Base-by-base conservation (phyloP, 495 filamentous ascomycete genomes). In the Penicillium daleae region DNA sequence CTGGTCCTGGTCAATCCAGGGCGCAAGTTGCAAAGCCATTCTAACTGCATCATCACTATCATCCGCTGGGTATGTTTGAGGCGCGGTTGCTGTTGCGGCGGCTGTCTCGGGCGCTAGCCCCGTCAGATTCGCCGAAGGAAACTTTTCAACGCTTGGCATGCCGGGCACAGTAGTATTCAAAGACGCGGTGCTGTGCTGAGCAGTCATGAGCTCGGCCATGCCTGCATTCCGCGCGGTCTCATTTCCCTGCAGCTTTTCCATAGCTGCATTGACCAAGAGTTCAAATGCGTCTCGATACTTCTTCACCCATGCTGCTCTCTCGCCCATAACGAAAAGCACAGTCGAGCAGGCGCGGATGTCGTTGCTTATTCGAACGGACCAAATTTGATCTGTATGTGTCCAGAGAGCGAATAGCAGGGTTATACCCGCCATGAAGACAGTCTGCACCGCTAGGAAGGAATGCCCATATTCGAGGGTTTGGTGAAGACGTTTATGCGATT, bases 211-310 rank as follows among this genome's bases (percentile, higher is more conserved):
- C 40, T 78, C 78, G 2, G 75, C 75, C 69, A 81, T 81, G 0
- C 76, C 74, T 21, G 74, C 69, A 48, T 69, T 76, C 3, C 71
- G 72, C n/a, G 74, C 72, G 0, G 67, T 70, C 51, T 81, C 73
- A 46, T 72, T 74, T 15, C 76, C 74, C 40, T 81, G 75, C 0
- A 85, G 65, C 51, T 82, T 83, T 59, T 85, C 81, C 80, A 84
- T 84, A 7, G 81, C 78, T 6, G 83, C 80, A 51, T 82, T 80
- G 33, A 85, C 82, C 3, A 85, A 75, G 0, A 80, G 66, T 50
- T 85, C 83, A 53, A 85, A 82, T 0, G 83, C 79, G 54, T 85
- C 81, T 32, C 83, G 80, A 73, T 84, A 84, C 53, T 83, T 80
- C 58, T 82, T 82, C 1, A 83, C 81, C 75, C 76, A 82, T 12